Evolutionary conservation across 805 yeast species (phyloP), one percentile per base, ranked within the genome.

Genomic region (Candida adriatica): DNA sequence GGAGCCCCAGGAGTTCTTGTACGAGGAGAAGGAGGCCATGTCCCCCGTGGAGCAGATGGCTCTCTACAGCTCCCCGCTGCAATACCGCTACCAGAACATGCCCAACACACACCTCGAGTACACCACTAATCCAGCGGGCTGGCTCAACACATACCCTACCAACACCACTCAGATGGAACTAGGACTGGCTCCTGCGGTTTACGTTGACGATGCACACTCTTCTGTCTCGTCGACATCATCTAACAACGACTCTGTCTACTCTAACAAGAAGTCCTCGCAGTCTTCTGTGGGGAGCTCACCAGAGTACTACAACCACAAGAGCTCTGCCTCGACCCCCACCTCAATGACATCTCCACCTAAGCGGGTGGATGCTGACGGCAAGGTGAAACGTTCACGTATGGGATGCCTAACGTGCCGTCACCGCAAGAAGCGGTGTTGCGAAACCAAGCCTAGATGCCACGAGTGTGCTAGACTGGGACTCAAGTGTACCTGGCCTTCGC

Each of bases 341-440:
- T 26, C 39, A 2, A 13, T 23, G 8, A 4, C 28, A 3, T 34
- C 34, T 9, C 27, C 29, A n/a, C 13, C 19, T 14, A 18, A 23
- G 15, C 26, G 23, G 13, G 19, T 29, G 13, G 24, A 24, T 16
- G 28, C 29, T 10, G 18, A 24, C 15, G 30, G 27, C 11, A 46
- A 34, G 31, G 47, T 39, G 16, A 59, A 62, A 44, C 59, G 85
- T 35, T 74, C 81, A 13, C 64, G 84, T 46, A 64, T 67, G 65
- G 94, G 94, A 0, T 83, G 94, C 51, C 59, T 79, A 26, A 80
- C 94, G 2, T 83, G 94, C 45, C 68, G 92, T 27, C 73, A 70
- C 37, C 58, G 94, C 16, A 83, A 83, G 62, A 83, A 81, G 51
- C 66, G 87, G 34, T 83, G 94, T 43, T 80, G 84, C 48, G 92